phyloP scores from a whole-genome alignment of 805 yeast genomes.

The Suhomyces vadensis region DNA sequence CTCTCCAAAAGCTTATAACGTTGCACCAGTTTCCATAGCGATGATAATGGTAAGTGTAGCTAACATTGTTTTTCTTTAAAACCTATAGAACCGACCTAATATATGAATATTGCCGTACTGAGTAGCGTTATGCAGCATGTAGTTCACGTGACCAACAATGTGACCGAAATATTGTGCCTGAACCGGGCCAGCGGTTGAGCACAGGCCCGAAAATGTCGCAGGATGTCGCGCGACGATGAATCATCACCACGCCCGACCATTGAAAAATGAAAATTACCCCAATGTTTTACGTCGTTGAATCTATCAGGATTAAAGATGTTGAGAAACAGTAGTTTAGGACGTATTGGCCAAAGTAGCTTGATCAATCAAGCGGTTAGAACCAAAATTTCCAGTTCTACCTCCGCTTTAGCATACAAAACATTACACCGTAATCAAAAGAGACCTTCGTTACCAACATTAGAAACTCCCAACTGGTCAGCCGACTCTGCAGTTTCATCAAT shows the following conservation, averaged over 20 bases:
- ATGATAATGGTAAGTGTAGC: background rate
- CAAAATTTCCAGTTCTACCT: constrained; percentile 63
- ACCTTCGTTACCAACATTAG: constrained; percentile 91
- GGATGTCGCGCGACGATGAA: constrained; percentile 4
- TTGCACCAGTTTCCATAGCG: background rate
- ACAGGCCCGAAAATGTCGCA: constrained; percentile 5
- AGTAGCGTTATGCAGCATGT: background rate
- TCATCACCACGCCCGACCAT: constrained; percentile 6
- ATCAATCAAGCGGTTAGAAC: constrained; percentile 7
- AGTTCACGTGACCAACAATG: background rate
- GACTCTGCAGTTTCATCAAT: constrained; percentile 95
- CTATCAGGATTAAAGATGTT: constrained; percentile 4
- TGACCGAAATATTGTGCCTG: background rate
- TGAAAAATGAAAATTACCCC: constrained; percentile 8
- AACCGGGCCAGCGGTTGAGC: constrained; percentile 6
- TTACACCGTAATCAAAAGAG: constrained; percentile 81
- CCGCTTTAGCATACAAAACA: constrained; percentile 93
- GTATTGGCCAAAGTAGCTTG: background rate
- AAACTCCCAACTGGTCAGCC: constrained; percentile 94
- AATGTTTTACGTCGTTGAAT: background rate
- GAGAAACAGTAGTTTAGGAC: constrained; percentile 5
- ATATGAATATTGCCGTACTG: background rate
- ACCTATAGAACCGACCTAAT: background rate
- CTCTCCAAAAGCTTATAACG: too few relatives aligned
- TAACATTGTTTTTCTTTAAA: background rate